Conservation (phyloP, 495 filamentous ascomycete species). For the Aspergillus baeticus region DNA sequence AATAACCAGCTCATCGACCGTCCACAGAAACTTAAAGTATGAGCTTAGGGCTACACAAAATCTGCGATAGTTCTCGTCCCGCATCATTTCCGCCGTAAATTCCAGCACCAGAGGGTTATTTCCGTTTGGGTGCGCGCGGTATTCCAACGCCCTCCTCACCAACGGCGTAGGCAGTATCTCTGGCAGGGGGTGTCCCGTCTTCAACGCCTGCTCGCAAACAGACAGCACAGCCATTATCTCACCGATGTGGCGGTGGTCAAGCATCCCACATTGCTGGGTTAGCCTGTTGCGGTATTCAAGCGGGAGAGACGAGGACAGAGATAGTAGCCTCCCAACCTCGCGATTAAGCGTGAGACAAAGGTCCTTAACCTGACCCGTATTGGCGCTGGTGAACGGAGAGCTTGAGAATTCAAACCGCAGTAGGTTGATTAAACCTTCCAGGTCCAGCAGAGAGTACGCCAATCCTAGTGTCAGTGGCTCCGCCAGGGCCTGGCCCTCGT, state of each 20-base stretch:
- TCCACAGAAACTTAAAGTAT: conserved; percentile 36
- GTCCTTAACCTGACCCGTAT: conserved; percentile 30
- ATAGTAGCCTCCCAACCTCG: conserved; percentile 33
- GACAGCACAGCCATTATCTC: conserved; percentile 43
- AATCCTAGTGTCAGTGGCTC: conserved; percentile 36
- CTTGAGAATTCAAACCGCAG: conserved; percentile 42
- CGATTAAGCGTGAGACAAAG: conserved; percentile 40
- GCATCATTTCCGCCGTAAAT: conserved; percentile 29
- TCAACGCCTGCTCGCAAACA: conserved; percentile 39
- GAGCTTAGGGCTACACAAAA: conserved; percentile 41
- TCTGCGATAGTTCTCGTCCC: conserved; percentile 38
- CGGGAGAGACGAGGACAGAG: conserved; percentile 34
- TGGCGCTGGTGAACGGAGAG: conserved; percentile 38
- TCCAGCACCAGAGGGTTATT: too few species aligned
- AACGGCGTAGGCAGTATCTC: conserved; percentile 43
- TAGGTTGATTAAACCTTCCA: conserved; percentile 33
- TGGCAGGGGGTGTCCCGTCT: conserved; percentile 41
- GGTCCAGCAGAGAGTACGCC: conserved; percentile 28
- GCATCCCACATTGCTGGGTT: conserved; percentile 29
- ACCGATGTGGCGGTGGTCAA: conserved; percentile 39
- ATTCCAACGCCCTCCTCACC: conserved; percentile 32
- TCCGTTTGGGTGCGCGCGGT: too few species aligned
- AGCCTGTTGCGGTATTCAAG: conserved; percentile 29
- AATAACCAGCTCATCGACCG: conserved; percentile 41
- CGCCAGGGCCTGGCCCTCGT: conserved; percentile 28